Base-by-base conservation (phyloP, 2,329 filamentous ascomycete species). In the Pseudophaeomoniella oleicola region DNA sequence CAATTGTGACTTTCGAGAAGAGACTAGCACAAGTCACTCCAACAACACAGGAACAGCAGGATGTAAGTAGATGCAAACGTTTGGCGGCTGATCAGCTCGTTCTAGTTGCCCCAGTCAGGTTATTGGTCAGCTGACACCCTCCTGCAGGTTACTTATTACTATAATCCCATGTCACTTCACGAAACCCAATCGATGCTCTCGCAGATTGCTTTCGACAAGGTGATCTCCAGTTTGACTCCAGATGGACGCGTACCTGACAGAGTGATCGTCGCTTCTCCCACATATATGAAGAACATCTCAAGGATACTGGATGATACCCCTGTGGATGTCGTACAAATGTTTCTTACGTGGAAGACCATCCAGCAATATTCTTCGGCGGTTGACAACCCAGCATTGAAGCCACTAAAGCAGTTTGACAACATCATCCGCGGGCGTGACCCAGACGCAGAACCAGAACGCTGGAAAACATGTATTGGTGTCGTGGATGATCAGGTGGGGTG, bases 341-440 rank as follows among this genome's bases (percentile, higher is more conserved):
- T 75, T 48, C 64, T 81, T 41, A 53, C 72, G 16, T 80, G 77
- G 76, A 77, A 78, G 45, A 54, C 70, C 11, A 66, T 81, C 10
- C 62, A 72, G 34, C 51, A 58, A 2, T 72, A 72, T 47, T 60
- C 64, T 15, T 48, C 54, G 2, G 64, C 60, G 16, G 61, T 83
- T 17, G 71, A 82, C 39, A 67, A 72, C 11, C 65, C 72, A 13
- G 69, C 70, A 32, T 51, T 80, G 11, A 65, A 70, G 44, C 73
- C 78, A 2, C 71, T 76, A 38, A 63, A 55, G 12, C 62, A 66
- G 22, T 80, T 83, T 44, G 57, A 58, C 22, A 80, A 79, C 45
- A 62, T 69, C 32, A 61, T 81, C 4, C 61, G 16, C 16, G 3
- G 6, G 19, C 19, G 44, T 39, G 73, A 78, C 37, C 68, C 75